These are phyloP conservation scores for Kwoniella shivajii DNA, from an alignment of 1,284 basidiomycete species.

Conservation along the genomic window DNA sequence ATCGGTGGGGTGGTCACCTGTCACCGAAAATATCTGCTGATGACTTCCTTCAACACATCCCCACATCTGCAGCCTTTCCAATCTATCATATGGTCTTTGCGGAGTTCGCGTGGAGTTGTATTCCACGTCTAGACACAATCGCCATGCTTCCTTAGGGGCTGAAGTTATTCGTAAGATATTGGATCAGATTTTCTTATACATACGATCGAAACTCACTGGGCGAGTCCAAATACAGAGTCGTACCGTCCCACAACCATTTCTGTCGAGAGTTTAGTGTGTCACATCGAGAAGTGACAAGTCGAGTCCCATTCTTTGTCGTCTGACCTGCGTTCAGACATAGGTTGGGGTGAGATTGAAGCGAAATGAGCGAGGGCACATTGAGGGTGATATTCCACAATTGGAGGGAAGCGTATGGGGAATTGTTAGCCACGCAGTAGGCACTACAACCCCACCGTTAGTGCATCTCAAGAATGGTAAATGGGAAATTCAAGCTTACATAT, in stretches of 20 bases:
- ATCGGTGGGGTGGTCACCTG: neutral
- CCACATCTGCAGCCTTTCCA: conserved; percentile 26
- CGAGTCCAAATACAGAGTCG: neutral
- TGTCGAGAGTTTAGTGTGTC: neutral
- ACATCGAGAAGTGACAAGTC: neutral
- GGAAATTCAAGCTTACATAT: conserved; percentile 1
- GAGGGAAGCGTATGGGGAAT: neutral
- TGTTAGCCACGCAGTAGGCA: conserved; percentile 13
- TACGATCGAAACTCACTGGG: neutral
- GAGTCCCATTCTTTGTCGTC: neutral
- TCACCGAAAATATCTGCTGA: conserved; percentile 22
- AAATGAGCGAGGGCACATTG: neutral
- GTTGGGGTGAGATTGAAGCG: neutral
- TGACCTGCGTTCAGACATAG: conserved; percentile 5
- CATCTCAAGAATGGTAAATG: neutral
- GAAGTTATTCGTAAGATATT: neutral
- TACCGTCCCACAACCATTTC: conserved; percentile 1
- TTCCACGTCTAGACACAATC: conserved; percentile 22
- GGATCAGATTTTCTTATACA: neutral
- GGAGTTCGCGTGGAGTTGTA: conserved; percentile 7
- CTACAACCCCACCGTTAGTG: neutral
- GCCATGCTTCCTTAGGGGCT: neutral
- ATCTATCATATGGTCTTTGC: conserved; percentile 18
- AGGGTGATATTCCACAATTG: conserved; percentile 16
- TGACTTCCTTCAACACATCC: conserved; percentile 20